phyloP scores from a whole-genome alignment of 2,329 filamentous ascomycete species.

The Verticillium nonalfalfae region DNA sequence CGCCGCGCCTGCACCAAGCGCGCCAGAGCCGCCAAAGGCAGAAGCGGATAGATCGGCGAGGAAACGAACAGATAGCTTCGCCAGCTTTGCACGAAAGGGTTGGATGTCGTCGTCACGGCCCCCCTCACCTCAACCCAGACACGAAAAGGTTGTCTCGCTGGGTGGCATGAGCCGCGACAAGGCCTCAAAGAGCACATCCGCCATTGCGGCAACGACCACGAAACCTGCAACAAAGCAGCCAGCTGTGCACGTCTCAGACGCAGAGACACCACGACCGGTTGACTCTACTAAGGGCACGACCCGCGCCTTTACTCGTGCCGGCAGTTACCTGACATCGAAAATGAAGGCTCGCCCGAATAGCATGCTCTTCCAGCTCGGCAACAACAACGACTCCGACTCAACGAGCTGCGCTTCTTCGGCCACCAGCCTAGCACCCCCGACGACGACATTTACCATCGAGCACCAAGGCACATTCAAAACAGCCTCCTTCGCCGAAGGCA shows the following conservation, averaged over 20 bases:
- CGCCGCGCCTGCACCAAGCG: neutral
- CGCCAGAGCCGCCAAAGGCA: slow-evolving; percentile 1
- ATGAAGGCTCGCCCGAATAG: slow-evolving; percentile 41
- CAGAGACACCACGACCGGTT: slow-evolving; percentile 21
- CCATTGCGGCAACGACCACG: slow-evolving; percentile 11
- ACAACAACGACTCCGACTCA: slow-evolving; percentile 26
- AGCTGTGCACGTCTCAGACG: slow-evolving; percentile 18
- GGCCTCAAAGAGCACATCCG: slow-evolving; percentile 16
- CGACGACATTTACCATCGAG: slow-evolving; percentile 15
- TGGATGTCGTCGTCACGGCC: slow-evolving; percentile 45
- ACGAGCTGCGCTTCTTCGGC: slow-evolving; percentile 41
- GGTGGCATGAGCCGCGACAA: slow-evolving; percentile 4
- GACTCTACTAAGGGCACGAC: slow-evolving; percentile 30
- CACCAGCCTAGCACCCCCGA: slow-evolving; percentile 36
- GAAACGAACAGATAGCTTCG: slow-evolving; percentile 34
- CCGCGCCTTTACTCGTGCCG: slow-evolving; percentile 35
- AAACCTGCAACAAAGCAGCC: slow-evolving; percentile 20
- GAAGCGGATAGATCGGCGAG: neutral
- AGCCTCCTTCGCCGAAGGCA: slow-evolving; percentile 29
- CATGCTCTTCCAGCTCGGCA: slow-evolving; percentile 32
- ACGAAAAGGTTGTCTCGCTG: neutral
- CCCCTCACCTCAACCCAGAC: slow-evolving; percentile 31
- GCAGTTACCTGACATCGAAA: slow-evolving; percentile 39
- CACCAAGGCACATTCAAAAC: slow-evolving; percentile 25
- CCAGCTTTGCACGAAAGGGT: slow-evolving; percentile 42